These are phyloP conservation scores for Calonectria naviculata DNA, from an alignment of 2,329 filamentous ascomycete species.

Conservation along the genomic window DNA sequence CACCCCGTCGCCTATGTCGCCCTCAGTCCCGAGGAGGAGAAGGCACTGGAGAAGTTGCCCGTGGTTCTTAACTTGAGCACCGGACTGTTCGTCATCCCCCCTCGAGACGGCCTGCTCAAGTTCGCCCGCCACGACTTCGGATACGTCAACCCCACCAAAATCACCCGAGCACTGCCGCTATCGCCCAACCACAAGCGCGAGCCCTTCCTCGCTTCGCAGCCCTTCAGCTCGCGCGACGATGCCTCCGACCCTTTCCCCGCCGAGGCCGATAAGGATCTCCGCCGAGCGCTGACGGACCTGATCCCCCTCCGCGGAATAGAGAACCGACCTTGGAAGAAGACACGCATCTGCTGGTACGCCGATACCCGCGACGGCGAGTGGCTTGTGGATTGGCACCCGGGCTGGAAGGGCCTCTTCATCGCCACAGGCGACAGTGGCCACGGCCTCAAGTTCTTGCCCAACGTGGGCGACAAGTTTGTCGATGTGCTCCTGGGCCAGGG, in stretches of 20 bases:
- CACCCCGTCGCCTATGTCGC: conserved; percentile 84
- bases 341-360: conserved; percentile 80
- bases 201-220: conserved; percentile 49
- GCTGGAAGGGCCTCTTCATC: conserved; percentile 67
- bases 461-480: conserved; percentile 71
- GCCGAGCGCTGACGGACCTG: conserved; percentile 69
- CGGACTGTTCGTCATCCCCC: conserved; percentile 81
- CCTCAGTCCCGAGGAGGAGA: conserved; percentile 78
- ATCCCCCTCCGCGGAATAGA: conserved; percentile 67
- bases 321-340: conserved; percentile 69
- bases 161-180: conserved; percentile 47
- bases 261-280: conserved; percentile 72
- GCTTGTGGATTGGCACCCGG: conserved; percentile 76
- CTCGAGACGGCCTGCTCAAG: conserved; percentile 71
- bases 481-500: conserved; percentile 63
- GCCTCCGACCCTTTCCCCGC: conserved; percentile 61
- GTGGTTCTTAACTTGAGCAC: conserved; percentile 78
- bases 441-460: conserved; percentile 76
- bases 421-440: conserved; percentile 74
- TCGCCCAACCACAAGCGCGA: conserved; percentile 39
- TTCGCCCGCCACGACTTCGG: conserved; percentile 77
- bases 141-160: conserved; percentile 66
- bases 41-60: conserved; percentile 71
- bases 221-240: conserved; percentile 50
- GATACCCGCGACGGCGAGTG: conserved; percentile 80